These are phyloP conservation scores for Exserohilum rostratum DNA, from an alignment of 2,329 filamentous ascomycete species.

Conservation along the genomic window DNA sequence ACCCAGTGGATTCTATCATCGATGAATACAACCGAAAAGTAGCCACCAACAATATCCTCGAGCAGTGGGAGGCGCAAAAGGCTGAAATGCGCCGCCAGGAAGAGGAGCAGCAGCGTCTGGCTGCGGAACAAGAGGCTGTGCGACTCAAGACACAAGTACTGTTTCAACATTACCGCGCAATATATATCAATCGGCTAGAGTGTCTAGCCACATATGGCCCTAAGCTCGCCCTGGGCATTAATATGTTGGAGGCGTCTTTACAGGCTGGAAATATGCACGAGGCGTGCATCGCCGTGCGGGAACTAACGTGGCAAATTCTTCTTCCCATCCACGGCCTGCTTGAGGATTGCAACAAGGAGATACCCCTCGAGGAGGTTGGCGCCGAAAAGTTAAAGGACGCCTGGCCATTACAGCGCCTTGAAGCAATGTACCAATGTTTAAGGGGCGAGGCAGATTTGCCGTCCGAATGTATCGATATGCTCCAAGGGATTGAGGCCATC, in stretches of 20 bases:
- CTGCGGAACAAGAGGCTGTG: neutral
- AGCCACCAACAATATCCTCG: neutral
- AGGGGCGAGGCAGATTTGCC: neutral
- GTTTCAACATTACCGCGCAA: neutral
- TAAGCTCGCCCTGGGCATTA: neutral
- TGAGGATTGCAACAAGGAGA: constrained; percentile 1
- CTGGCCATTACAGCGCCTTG: constrained; percentile 7
- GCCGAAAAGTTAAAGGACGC: constrained; percentile 1
- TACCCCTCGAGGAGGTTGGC: constrained; percentile 9
- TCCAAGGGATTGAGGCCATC: constrained; percentile 2
- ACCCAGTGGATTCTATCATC: constrained; percentile 7
- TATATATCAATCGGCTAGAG: constrained; percentile 4
- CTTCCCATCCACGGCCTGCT: constrained; percentile 5
- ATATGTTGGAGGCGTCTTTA: neutral
- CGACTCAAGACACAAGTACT: neutral
- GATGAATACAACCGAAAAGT: constrained; percentile 7
- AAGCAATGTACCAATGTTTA: neutral
- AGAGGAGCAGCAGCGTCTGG: neutral
- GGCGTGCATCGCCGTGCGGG: neutral
- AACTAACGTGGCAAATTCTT: neutral
- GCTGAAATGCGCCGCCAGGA: neutral
- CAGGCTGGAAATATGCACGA: neutral
- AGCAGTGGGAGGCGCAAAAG: neutral
- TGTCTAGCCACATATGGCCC: constrained; percentile 5
- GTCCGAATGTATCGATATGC: neutral